Evolutionary conservation across 2,329 filamentous ascomycete genomes (phyloP), one percentile per base, ranked within the genome.

Genomic region (Diaporthe humulicola): DNA sequence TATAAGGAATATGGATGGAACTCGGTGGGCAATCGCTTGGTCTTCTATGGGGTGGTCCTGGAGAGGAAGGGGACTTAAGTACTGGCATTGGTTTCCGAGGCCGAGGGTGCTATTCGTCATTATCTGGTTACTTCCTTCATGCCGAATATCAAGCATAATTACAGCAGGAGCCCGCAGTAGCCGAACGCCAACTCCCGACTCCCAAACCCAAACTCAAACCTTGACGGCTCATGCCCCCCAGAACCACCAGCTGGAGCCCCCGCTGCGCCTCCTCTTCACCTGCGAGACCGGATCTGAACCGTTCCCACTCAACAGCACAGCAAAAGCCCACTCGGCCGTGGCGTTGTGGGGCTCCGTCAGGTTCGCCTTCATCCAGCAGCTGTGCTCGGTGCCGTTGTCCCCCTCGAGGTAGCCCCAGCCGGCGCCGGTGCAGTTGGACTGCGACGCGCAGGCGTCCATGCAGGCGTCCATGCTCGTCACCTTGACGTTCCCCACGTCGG

Each of bases 221-320:
- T n/a, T n/a, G n/a, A n/a, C n/a, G 25, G 10, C 8, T 50, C 22
- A 66, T 7, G 22, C 25, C 42, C 12, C 42, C 45, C 45, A 67
- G 48, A 54, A 38, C 64, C 45, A 67, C 57, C 45, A 54, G 45
- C 33, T 45, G 7, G 30, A 48, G 19, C 30, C 10, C 25, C 22
- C 25, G 9, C 25, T 8, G 57, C 57, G 70, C 42, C 7, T 61
- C 57, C 17, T 64, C 25, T 2, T 45, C 36, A 8, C 22, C 38
- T 19, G 40, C 57, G 45, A 22, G 7, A n/a, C 25, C 25, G 73
- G 15, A 9, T 64, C 25, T 22, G 45, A 61, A 2, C 60, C 40
- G 60, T 66, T 66, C 19, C 22, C 14, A 15, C 82, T 94, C 25
- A 94, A 93, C 33, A 87, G 78, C 25, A 86, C 78, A 5, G 85